Evolutionary conservation across 345 rosid genomes (phyloP), one percentile per base, ranked within the genome.

Genomic region (Hevea brasiliensis): DNA sequence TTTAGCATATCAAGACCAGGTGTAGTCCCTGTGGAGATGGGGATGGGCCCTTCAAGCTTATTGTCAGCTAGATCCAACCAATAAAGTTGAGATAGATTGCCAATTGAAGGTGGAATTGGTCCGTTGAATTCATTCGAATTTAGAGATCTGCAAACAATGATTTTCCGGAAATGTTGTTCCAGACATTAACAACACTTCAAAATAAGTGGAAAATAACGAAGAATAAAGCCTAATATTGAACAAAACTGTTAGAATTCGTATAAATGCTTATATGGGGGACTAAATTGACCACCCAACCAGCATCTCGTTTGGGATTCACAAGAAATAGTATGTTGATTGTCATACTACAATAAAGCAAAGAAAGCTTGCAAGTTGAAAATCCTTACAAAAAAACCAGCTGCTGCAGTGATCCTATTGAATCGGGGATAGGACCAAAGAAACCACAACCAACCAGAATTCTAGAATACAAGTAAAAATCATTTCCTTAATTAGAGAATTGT

Each of bases 61-160:
- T 96, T 96, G 75, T 90, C 94, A 48, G 94, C 89, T 37, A 96
- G 82, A 79, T 96, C 99, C 47, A 96, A 77, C 98, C 91, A 96
- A 77, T 87, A 84, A 20, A 96, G 96, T 0, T 71, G 84, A 0
- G 84, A 64, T 56, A 91, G 85, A 40, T 64, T 84, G 23, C 98
- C 99, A 18, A 96, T 85, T 61, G 96, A 83, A 42, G 87, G 74
- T 0, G 99, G 99, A 65, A 96, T 89, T 47, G 18, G 6, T 67
- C 99, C 99, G 63, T 47, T 85, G 77, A 95, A 91, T 63, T 72
- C 27, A 82, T 95, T 95, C 0, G 85, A 87, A 81, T 90, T 93
- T 48, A 93, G 80, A 51, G 98, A 90, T 76, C 98, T 95, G 85
- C 81, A 77, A 14, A 54, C 24, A 69, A 75, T 29, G 66, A 54